A percentile compares a stretch with the other conserved stretches of the same genome.
Conservation (phyloP, 1,284 basidiomycete species). For the Tilletiaria anomala region DNA sequence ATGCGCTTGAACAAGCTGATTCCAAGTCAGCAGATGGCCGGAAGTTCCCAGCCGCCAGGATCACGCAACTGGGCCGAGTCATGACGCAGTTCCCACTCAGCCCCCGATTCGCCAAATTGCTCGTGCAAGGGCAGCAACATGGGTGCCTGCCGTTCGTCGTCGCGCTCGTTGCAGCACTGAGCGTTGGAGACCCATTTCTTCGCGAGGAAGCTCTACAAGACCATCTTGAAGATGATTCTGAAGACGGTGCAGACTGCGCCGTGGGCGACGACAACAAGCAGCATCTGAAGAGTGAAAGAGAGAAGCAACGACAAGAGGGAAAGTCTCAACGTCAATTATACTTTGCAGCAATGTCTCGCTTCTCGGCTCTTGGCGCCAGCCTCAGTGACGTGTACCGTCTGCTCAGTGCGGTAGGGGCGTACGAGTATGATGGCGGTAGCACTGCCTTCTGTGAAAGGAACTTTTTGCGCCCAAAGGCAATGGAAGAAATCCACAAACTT, state of each 20-base stretch:
- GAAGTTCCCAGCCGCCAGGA: slow-evolving; percentile 42
- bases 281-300: slow-evolving; percentile 44
- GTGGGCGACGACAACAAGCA: slow-evolving; percentile 38
- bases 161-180: slow-evolving; percentile 75
- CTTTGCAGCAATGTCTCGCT: slow-evolving; percentile 46
- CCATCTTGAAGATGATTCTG: slow-evolving; percentile 45
- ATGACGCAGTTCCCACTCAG: slow-evolving; percentile 90
- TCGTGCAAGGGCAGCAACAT: slow-evolving; percentile 80
- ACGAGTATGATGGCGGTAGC: slow-evolving; percentile 73
- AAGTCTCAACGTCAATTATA: slow-evolving; percentile 54
- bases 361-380: slow-evolving; percentile 66
- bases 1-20: slow-evolving; percentile 52
- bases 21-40: slow-evolving; percentile 38
- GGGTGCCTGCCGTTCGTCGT: slow-evolving; percentile 83
- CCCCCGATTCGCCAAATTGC: slow-evolving; percentile 85
- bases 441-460: slow-evolving; percentile 66
- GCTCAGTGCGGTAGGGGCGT: slow-evolving; percentile 85
- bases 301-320: slow-evolving; percentile 51
- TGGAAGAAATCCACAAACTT: slow-evolving; percentile 99
- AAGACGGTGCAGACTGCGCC: slow-evolving; percentile 33
- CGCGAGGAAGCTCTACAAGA: slow-evolving; percentile 55
- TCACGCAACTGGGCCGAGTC: slow-evolving; percentile 72
- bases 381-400: slow-evolving; percentile 76
- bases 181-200: slow-evolving; percentile 90
- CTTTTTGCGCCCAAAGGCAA: slow-evolving; percentile 70